A percentile compares a stretch with the other conserved stretches of the same genome.
Conservation (phyloP, 2,329 filamentous ascomycete genomes). For the Alternaria sp. region DNA sequence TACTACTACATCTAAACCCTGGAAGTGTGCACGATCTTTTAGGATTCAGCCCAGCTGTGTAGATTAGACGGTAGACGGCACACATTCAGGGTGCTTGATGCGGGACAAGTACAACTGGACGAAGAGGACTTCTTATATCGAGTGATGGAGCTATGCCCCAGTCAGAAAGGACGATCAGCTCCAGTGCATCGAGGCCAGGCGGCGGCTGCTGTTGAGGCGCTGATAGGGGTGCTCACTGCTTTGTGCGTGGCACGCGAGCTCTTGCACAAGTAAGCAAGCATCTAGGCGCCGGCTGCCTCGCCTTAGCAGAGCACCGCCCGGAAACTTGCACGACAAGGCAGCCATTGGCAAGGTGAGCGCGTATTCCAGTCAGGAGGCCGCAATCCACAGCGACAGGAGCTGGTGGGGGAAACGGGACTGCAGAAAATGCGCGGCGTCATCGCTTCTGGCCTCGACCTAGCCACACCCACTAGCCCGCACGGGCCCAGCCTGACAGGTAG, state of each 20-base stretch:
- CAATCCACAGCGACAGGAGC: constrained; percentile 2
- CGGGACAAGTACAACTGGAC: background rate
- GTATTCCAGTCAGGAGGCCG: constrained; percentile 1
- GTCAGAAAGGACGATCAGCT: background rate
- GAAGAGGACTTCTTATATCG: background rate
- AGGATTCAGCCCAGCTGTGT: background rate
- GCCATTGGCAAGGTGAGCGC: constrained; percentile 1
- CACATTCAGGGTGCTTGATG: background rate
- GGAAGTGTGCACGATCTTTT: background rate
- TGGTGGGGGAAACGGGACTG: constrained; percentile 14
- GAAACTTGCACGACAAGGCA: background rate
- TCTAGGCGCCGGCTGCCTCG: constrained; percentile 15
- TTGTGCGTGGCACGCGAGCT: constrained; percentile 32
- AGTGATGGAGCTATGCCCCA: background rate
- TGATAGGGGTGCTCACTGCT: background rate
- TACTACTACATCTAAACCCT: background rate
- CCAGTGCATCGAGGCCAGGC: background rate
- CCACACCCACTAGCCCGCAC: constrained; percentile 11
- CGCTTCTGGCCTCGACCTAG: constrained; percentile 17
- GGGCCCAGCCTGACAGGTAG: constrained; percentile 15
- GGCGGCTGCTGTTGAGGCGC: background rate
- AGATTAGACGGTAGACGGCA: background rate
- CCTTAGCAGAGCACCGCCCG: constrained; percentile 15
- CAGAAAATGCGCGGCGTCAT: constrained; percentile 31
- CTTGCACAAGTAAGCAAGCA: constrained; percentile 1